A percentile compares a stretch with the other conserved stretches of the same genome.
Conservation (phyloP, 1,139 yeast species). For the Magnusiomyces clavatus region DNA sequence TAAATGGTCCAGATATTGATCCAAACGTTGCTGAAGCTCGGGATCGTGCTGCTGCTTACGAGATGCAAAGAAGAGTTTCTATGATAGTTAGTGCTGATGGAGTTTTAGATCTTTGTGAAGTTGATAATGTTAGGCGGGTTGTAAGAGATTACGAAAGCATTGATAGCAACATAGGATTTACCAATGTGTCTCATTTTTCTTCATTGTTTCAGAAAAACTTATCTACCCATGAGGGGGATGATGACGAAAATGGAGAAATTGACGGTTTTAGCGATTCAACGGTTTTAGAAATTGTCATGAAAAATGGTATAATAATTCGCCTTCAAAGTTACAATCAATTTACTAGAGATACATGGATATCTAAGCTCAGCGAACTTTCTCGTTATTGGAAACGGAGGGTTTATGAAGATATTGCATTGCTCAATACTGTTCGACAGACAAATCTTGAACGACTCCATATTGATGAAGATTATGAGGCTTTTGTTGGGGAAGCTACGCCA, state of each 20-base stretch:
- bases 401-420: conserved; percentile 36
- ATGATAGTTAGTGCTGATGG: conserved; percentile 53
- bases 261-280: conserved; percentile 32
- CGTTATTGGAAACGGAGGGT: conserved; percentile 54
- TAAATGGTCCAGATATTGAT: conserved; percentile 32
- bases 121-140: conserved; percentile 32
- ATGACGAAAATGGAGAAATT: conserved; percentile 30
- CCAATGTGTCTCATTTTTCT: conserved; percentile 6
- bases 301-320: conserved; percentile 41
- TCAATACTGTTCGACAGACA: conserved; percentile 36
- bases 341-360: conserved; percentile 61
- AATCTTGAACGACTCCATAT: conserved; percentile 45
- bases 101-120: conserved; percentile 50
- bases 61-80: conserved; percentile 53
- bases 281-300: conserved; percentile 47
- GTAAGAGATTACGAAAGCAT: conserved; percentile 13
- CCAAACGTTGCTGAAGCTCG: conserved; percentile 38
- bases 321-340: conserved; percentile 49
- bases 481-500: conserved; percentile 42
- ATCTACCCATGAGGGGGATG: conserved; percentile 6
- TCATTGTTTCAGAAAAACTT: not conserved
- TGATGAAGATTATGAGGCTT: conserved; percentile 52
- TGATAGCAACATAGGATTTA: conserved; percentile 6
- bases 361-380: conserved; percentile 38
- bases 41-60: conserved; percentile 53